These are phyloP conservation scores for Sisymbrium irio DNA, from an alignment of 345 rosid species.

Conservation along the genomic window DNA sequence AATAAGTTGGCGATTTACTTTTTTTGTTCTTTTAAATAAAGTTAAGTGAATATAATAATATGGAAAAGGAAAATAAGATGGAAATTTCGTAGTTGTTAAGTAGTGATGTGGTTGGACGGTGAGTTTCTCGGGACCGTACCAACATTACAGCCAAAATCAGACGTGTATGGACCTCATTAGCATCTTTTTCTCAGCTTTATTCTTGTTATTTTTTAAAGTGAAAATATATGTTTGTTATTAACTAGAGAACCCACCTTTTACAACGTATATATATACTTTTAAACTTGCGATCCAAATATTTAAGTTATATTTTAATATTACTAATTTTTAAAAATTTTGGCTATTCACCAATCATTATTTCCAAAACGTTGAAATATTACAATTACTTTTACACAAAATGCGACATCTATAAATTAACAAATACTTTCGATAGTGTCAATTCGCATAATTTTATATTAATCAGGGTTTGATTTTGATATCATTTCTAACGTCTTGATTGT, in stretches of 20 bases:
- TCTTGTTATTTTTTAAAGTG: not conserved
- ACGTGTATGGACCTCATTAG: slow-evolving; percentile 25
- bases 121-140: slow-evolving; percentile 20
- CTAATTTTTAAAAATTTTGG: too few relatives aligned
- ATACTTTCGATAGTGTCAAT: too few relatives aligned
- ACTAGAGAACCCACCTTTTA: not conserved
- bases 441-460: too few relatives aligned
- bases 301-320: too few relatives aligned
- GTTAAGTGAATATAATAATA: not conserved
- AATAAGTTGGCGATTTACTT: slow-evolving; percentile 1
- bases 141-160: slow-evolving; percentile 28
- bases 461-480: too few relatives aligned
- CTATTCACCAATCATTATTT: too few relatives aligned
- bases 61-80: not conserved
- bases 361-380: too few relatives aligned
- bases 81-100: slow-evolving; percentile 37
- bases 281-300: too few relatives aligned
- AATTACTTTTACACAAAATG: too few relatives aligned
- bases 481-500: too few relatives aligned
- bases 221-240: not conserved
- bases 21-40: not conserved
- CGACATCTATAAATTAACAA: too few relatives aligned
- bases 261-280: too few relatives aligned
- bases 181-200: slow-evolving; percentile 1
- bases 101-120: slow-evolving; percentile 36